phyloP scores from a whole-genome alignment of 2,329 filamentous ascomycete species.

The Xylaria arbuscula region DNA sequence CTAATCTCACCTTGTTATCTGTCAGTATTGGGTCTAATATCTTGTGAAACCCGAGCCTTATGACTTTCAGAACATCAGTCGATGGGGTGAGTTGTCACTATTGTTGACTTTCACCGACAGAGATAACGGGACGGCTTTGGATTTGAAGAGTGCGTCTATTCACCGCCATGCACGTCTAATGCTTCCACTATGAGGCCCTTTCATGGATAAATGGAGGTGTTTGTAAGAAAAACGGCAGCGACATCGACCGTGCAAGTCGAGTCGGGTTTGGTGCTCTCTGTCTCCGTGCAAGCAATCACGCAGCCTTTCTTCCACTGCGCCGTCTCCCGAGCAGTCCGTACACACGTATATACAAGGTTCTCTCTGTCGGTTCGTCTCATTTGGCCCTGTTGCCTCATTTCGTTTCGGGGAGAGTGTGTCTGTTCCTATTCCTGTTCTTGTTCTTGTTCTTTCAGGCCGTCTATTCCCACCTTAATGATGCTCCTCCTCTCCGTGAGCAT shows the following conservation, averaged over 20 bases:
- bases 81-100: no score
- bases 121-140: not conserved
- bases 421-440: not conserved
- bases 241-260: not conserved
- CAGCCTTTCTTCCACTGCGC: slow-evolving; percentile 18
- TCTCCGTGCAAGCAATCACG: not conserved
- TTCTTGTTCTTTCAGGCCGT: not conserved
- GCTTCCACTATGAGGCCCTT: slow-evolving; percentile 14
- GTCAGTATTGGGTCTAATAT: no score
- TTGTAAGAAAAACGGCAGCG: not conserved
- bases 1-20: not conserved
- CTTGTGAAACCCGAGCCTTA: no score
- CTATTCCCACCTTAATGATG: slow-evolving; percentile 63
- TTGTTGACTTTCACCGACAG: not conserved
- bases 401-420: not conserved
- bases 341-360: slow-evolving; percentile 36
- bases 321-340: slow-evolving; percentile 24
- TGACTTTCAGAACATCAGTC: no score
- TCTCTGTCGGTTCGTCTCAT: slow-evolving; percentile 14
- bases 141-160: slow-evolving; percentile 17
- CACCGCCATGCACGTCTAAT: slow-evolving; percentile 6
- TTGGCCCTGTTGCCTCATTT: not conserved
- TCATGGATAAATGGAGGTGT: slow-evolving; percentile 9
- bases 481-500: slow-evolving; percentile 64
- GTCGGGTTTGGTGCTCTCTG: slow-evolving; percentile 5